phyloP scores from a whole-genome alignment of 257 asterid genomes.

The Verbascum thapsus region DNA sequence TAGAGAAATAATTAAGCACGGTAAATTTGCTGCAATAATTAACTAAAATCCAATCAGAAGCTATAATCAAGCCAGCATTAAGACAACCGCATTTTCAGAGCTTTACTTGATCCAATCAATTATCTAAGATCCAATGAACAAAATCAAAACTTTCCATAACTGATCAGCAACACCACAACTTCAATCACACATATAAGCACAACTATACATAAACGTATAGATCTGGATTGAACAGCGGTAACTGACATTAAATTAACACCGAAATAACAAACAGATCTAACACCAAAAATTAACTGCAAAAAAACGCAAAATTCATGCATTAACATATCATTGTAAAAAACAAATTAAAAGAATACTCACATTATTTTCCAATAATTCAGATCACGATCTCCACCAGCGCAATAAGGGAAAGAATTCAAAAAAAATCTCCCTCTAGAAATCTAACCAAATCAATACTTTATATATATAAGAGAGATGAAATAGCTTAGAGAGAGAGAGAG shows the following conservation, averaged over 20 bases:
- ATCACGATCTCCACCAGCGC: constrained; percentile 31
- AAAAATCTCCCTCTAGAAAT: constrained; percentile 28
- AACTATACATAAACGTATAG: constrained; percentile 15
- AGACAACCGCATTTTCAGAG: neutral
- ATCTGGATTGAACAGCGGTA: constrained; percentile 28
- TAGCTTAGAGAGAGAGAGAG: constrained; percentile 24
- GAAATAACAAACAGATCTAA: constrained; percentile 36
- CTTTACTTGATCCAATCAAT: constrained; percentile 22
- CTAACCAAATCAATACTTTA: constrained; percentile 12
- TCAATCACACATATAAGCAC: constrained; percentile 1
- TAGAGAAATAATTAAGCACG: neutral
- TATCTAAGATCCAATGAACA: constrained; percentile 16
- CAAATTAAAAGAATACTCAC: constrained; percentile 38
- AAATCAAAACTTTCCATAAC: constrained; percentile 24
- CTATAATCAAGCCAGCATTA: constrained; percentile 10
- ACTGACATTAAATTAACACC: constrained; percentile 24
- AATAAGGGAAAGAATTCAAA: constrained; percentile 20
- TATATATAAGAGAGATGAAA: constrained; percentile 22
- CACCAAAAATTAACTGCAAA: neutral
- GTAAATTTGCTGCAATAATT: neutral
- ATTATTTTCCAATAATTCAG: constrained; percentile 6
- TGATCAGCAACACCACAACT: constrained; percentile 26
- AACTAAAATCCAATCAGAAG: neutral
- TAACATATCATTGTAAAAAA: neutral
- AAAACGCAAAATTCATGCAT: neutral